Evolutionary conservation across 345 rosid genomes (phyloP).

Genomic region (Laguncularia racemosa): DNA sequence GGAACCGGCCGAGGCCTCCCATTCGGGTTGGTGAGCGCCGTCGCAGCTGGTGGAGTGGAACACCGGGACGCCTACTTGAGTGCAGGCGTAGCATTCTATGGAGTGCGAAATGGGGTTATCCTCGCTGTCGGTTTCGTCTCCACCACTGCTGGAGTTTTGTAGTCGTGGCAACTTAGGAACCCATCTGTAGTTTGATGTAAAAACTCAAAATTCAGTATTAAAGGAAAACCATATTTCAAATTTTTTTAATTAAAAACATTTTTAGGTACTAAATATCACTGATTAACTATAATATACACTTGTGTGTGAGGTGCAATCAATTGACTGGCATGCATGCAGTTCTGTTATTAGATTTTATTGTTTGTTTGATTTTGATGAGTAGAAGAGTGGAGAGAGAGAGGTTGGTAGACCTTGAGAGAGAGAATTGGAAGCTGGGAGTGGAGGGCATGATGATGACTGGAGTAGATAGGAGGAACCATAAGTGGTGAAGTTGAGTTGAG

Average conservation of each 20-base stretch:
- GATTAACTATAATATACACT: too few species aligned
- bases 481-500: slow-evolving; percentile 2
- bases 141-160: slow-evolving; percentile 2
- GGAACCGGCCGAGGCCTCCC: slow-evolving; percentile 95
- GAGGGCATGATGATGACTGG: slow-evolving; percentile 31
- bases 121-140: slow-evolving; percentile 6
- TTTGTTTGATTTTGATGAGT: too few species aligned
- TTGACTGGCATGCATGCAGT: too few species aligned
- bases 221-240: too few species aligned
- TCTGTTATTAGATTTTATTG: too few species aligned
- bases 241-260: too few species aligned
- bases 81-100: slow-evolving; percentile 88
- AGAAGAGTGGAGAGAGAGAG: too few species aligned
- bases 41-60: slow-evolving; percentile 97
- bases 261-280: too few species aligned
- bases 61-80: slow-evolving; percentile 83
- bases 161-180: slow-evolving; percentile 6
- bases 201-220: too few species aligned
- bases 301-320: too few species aligned
- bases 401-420: slow-evolving; percentile 22
- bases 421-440: slow-evolving; percentile 20
- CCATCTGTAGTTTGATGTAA: too few species aligned
- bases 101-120: slow-evolving; percentile 32
- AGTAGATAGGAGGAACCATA: slow-evolving; percentile 27
- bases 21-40: slow-evolving; percentile 76